Percentiles rank a stretch among this genome's conserved stretches.
Evolutionary conservation across 257 asterid genomes (phyloP).

Genomic region (Nicotiana tomentosiformis): DNA sequence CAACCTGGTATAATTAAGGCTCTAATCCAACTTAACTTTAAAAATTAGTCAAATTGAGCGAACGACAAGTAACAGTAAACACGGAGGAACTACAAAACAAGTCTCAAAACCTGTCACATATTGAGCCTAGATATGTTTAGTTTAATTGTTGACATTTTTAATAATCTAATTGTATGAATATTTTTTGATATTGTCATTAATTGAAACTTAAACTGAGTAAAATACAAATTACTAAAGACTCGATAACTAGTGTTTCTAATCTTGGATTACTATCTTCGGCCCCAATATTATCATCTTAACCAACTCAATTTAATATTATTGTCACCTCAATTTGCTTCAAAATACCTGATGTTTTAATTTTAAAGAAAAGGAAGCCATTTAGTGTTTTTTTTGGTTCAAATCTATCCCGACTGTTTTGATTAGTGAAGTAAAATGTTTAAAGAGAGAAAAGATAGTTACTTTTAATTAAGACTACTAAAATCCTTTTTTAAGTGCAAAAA

Average conservation of each 20-base stretch:
- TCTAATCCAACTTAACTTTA: no score
- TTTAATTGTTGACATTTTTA: no score
- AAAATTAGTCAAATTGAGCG: no score
- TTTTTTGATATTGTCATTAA: background rate
- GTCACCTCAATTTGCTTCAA: background rate
- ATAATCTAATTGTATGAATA: no score
- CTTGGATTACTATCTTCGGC: no score
- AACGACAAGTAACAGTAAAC: no score
- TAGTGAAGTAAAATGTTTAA: background rate
- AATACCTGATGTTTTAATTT: background rate
- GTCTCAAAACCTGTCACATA: background rate
- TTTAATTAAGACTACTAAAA: background rate
- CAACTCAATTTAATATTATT: no score
- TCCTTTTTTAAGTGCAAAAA: background rate
- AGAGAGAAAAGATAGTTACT: background rate
- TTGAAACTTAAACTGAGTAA: background rate
- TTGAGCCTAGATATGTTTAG: no score
- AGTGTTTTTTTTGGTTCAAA: background rate
- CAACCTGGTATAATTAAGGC: background rate
- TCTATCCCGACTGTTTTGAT: background rate
- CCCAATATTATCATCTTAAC: no score
- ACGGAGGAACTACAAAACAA: no score
- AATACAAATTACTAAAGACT: no score
- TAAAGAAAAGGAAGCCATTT: background rate
- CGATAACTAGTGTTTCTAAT: no score